phyloP scores from a whole-genome alignment of 2,329 filamentous ascomycete species.

The Teratosphaeria pseudoeucalypti region DNA sequence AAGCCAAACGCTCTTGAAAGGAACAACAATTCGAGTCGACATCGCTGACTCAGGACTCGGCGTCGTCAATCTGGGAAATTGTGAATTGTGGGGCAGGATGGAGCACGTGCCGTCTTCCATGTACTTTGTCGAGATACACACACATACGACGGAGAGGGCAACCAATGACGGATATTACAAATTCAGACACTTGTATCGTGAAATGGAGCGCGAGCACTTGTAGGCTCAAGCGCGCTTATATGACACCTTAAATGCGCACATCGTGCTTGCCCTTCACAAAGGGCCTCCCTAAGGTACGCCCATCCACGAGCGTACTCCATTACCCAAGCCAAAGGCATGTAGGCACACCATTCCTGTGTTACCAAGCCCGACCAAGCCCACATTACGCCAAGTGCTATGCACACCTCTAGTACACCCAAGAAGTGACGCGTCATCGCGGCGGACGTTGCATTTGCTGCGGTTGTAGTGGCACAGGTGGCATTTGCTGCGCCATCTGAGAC shows the following conservation, averaged over 20 bases:
- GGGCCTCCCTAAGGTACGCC: not conserved
- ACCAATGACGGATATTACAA: not conserved
- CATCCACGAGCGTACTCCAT: not conserved
- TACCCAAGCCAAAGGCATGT: slow-evolving; percentile 1
- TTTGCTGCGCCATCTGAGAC: slow-evolving; percentile 15
- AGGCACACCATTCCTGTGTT: not conserved
- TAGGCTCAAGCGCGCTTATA: not conserved
- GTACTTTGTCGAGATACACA: no score
- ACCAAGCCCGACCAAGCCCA: not conserved
- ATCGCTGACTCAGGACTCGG: not conserved
- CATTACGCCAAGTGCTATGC: not conserved
- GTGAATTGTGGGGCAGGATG: not conserved
- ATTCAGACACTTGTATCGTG: not conserved
- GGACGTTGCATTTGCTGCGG: slow-evolving; percentile 40
- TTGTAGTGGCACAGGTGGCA: slow-evolving; percentile 29
- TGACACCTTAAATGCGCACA: not conserved
- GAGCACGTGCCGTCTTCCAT: not conserved
- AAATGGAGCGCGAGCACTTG: not conserved
- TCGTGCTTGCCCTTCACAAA: not conserved
- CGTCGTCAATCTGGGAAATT: not conserved
- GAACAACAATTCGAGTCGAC: not conserved
- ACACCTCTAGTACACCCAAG: not conserved
- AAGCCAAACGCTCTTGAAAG: not conserved
- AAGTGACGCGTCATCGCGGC: slow-evolving; percentile 5
- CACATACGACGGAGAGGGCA: no score